A percentile compares a stretch with the other conserved stretches of the same genome.
phyloP scores from a whole-genome alignment of 2,329 filamentous ascomycete genomes.

The Fusarium pseudoanthophilum region DNA sequence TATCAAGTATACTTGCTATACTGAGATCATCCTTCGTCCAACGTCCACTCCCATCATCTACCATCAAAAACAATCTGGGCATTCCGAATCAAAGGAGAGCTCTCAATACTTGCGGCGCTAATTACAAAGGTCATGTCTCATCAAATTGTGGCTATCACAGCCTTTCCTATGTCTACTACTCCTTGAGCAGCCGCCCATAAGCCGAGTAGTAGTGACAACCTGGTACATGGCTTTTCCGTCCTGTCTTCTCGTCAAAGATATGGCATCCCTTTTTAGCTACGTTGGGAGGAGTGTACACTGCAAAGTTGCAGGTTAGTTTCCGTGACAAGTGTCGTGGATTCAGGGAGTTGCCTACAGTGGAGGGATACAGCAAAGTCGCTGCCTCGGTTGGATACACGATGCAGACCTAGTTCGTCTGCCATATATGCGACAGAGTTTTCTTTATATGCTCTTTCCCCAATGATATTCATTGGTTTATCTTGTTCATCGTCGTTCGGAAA shows the following conservation, averaged over 20 bases:
- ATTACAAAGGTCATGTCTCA: conserved; percentile 37
- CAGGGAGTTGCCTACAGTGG: conserved; percentile 65
- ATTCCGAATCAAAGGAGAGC: conserved; percentile 9
- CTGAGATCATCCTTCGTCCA: background rate
- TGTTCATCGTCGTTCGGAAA: conserved; percentile 68
- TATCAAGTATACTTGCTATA: conserved; percentile 17
- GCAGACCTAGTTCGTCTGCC: conserved; percentile 88
- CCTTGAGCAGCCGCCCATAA: conserved; percentile 62
- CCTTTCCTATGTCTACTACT: conserved; percentile 37
- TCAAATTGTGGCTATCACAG: conserved; percentile 16
- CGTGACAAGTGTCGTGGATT: conserved; percentile 46
- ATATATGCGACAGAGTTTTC: conserved; percentile 88
- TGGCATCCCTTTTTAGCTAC: conserved; percentile 84
- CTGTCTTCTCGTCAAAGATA: conserved; percentile 81
- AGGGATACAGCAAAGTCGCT: conserved; percentile 84
- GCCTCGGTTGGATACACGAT: conserved; percentile 82
- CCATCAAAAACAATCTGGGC: conserved; percentile 13
- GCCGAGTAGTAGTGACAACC: conserved; percentile 79
- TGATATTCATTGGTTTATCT: conserved; percentile 69
- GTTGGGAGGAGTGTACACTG: conserved; percentile 88
- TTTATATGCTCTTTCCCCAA: conserved; percentile 73
- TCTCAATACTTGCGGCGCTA: conserved; percentile 25
- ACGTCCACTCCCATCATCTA: background rate
- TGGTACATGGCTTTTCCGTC: conserved; percentile 75
- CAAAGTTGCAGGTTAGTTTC: conserved; percentile 46